Evolutionary conservation across 768 basidiomycete species (phyloP), one percentile per base, ranked within the genome.

Genomic region (Baorangia bicolor): DNA sequence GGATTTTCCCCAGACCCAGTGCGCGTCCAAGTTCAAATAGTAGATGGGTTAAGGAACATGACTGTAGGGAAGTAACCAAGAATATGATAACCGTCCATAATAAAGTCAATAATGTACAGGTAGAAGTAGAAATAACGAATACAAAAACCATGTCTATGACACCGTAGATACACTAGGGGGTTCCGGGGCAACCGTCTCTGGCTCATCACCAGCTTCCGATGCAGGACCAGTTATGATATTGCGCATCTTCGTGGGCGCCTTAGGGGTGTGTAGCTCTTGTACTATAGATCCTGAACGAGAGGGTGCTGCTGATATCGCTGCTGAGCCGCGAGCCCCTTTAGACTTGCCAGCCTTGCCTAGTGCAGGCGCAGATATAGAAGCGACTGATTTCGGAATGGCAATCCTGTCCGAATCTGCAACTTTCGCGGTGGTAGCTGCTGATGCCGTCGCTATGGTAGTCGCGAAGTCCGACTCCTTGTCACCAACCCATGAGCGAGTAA

Each of bases 401-500:
- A 66, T 42, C 57, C 65, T 72, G 51, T 72, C 70, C 20, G 55
- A 55, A 16, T 73, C 72, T 21, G 62, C 57, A 27, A 52, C 49
- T 51, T 64, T 73, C 40, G 73, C 68, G 9, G 65, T 69, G 25
- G 66, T 56, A 4, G 65, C 23, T 14, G 71, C 62, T 10, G 69
- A 56, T 9, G 64, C 49, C 16, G 69, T 57, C 21, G 73, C 71
- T 21, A 70, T 50, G 27, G 73, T 69, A 25, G 71, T 62, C 8
- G 84, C 81, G 55, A 80, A 84, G 47, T 87, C 81, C 11, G 88
- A 90, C 48, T 90, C 88, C 69, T 88, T 90, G 57, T 85, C 86
- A 23, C 90, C 90, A n/a, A 90, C 87, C 89, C 89, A 92, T n/a
- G 87, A 73, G 31, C 80, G 81, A 7, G 84, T 74, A 61, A 91